Conservation (phyloP, 2,329 filamentous ascomycete genomes). For the Phoma sp. region DNA sequence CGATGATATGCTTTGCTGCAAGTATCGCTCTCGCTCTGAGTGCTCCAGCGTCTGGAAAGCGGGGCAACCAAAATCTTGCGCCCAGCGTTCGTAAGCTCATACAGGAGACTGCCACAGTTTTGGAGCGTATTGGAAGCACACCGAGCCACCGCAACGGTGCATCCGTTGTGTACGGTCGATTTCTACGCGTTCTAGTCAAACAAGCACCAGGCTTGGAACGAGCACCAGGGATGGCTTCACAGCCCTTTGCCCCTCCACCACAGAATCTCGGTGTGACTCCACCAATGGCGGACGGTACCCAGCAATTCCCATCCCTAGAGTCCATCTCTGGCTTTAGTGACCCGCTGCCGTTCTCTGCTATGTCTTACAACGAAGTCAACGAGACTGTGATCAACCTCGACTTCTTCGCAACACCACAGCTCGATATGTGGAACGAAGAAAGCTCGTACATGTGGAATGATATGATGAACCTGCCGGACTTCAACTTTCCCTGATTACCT, state of each 20-base stretch:
- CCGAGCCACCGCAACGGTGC: conserved; percentile 72
- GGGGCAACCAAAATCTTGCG: conserved; percentile 37
- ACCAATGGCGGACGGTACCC: conserved; percentile 2
- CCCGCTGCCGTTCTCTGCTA: conserved; percentile 67
- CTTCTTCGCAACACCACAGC: conserved; percentile 64
- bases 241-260: conserved; percentile 19
- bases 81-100: conserved; percentile 52
- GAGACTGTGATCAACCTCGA: conserved; percentile 71
- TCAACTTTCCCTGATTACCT: conserved; percentile 40
- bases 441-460: conserved; percentile 43
- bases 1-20: conserved; percentile 77
- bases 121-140: conserved; percentile 72
- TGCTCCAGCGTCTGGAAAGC: conserved; percentile 32
- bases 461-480: conserved; percentile 45
- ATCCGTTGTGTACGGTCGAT: conserved; percentile 66
- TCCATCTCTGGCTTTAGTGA: conserved; percentile 30
- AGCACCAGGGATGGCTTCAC: conserved; percentile 12
- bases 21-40: conserved; percentile 60
- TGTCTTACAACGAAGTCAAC: conserved; percentile 74
- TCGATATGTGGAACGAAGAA: conserved; percentile 65
- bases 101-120: conserved; percentile 71
- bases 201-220: conserved; percentile 33
- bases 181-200: conserved; percentile 57
- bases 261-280: conserved; percentile 13
- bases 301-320: conserved; percentile 20